phyloP scores from a whole-genome alignment of 2,329 filamentous ascomycete species.

The Neoarthrinium moseri region DNA sequence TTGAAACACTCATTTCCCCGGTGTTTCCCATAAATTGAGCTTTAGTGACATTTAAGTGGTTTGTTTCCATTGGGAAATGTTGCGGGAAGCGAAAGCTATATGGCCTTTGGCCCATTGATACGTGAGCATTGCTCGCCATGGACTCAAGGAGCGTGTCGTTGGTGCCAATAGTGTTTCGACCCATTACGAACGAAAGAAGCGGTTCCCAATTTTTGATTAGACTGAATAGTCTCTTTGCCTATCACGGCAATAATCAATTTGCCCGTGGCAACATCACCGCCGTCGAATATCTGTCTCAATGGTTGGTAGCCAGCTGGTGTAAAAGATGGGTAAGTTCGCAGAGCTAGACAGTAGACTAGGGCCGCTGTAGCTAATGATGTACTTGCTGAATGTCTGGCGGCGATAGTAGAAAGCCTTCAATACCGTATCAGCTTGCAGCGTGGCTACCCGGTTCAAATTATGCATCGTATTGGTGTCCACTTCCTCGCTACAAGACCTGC shows the following conservation, averaged over 20 bases:
- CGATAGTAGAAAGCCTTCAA: conserved; percentile 3
- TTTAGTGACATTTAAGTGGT: too few species aligned
- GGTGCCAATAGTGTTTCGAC: too few species aligned
- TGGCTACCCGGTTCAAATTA: background rate
- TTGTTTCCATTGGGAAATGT: too few species aligned
- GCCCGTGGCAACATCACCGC: conserved; percentile 3
- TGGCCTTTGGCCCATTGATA: too few species aligned
- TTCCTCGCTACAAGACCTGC: background rate
- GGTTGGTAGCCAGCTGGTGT: background rate
- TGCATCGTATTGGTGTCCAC: conserved; percentile 7
- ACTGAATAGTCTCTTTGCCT: conserved; percentile 7
- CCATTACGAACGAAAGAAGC: background rate
- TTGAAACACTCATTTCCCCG: too few species aligned
- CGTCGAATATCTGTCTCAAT: background rate
- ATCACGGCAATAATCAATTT: conserved; percentile 4
- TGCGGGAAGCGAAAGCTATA: too few species aligned
- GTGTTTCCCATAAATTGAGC: too few species aligned
- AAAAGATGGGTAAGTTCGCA: conserved; percentile 4
- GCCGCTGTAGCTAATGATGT: too few species aligned
- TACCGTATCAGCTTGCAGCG: background rate
- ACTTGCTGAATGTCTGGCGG: conserved; percentile 1
- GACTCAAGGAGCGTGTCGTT: too few species aligned
- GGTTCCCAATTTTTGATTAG: background rate
- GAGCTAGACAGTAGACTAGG: too few species aligned
- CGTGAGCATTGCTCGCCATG: too few species aligned